Percentiles rank a stretch among this genome's conserved stretches.
Evolutionary conservation across 345 rosid species (phyloP).

Genomic region (Bruguiera gymnorhiza): DNA sequence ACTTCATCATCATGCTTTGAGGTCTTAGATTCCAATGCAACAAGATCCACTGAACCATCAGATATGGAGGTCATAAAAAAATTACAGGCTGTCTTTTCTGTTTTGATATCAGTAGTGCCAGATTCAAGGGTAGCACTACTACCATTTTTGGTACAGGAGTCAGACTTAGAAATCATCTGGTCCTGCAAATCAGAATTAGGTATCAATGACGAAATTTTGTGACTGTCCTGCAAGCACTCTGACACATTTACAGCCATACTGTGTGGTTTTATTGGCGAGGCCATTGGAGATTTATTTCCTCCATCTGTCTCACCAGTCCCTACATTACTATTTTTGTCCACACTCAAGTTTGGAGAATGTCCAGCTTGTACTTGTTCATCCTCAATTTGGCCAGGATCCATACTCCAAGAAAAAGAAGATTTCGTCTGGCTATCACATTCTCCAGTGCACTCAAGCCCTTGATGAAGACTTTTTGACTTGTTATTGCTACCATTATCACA

Average conservation of each 20-base stretch:
- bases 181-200: conserved; percentile 36
- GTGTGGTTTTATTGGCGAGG: conserved; percentile 22
- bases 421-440: conserved; percentile 45
- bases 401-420: conserved; percentile 22
- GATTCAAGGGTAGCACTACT: conserved; percentile 31
- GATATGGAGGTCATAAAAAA: conserved; percentile 31
- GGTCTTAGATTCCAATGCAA: conserved; percentile 26
- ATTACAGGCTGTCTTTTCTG: conserved; percentile 36
- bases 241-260: conserved; percentile 25
- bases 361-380: conserved; percentile 31
- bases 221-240: conserved; percentile 28
- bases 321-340: conserved; percentile 28
- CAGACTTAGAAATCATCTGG: conserved; percentile 28
- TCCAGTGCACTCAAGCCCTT: conserved; percentile 38
- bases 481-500: conserved; percentile 36
- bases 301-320: conserved; percentile 32
- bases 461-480: conserved; percentile 40
- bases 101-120: conserved; percentile 31
- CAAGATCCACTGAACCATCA: conserved; percentile 32
- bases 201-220: conserved; percentile 25
- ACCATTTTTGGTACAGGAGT: conserved; percentile 34
- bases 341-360: conserved; percentile 24
- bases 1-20: conserved; percentile 32
- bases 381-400: conserved; percentile 30
- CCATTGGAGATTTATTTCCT: conserved; percentile 31